phyloP scores from a whole-genome alignment of 2,329 filamentous ascomycete genomes.

The Mycosphaerelloides madeirae region DNA sequence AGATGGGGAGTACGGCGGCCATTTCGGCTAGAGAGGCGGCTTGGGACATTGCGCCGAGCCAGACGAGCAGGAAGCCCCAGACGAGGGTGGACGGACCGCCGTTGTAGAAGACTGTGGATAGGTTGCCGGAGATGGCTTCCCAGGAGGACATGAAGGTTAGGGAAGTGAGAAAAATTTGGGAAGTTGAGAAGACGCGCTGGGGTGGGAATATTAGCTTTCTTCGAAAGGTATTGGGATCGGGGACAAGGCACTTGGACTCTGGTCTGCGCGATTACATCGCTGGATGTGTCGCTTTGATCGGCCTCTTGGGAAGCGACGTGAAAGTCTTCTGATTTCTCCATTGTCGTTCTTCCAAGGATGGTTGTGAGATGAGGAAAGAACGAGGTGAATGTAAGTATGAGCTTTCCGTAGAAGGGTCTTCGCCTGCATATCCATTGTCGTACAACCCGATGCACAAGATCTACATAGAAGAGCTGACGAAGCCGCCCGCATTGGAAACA shows the following conservation, averaged over 20 bases:
- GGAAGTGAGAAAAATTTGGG: slow-evolving; percentile 23
- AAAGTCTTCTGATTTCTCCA: no score
- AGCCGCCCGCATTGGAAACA: no score
- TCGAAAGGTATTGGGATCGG: not conserved
- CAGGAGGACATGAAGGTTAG: slow-evolving; percentile 25
- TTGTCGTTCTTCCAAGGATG: no score
- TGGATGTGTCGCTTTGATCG: not conserved
- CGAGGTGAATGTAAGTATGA: no score
- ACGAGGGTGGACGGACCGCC: slow-evolving; percentile 23
- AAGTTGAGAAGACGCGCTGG: slow-evolving; percentile 23
- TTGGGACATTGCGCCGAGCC: slow-evolving; percentile 21
- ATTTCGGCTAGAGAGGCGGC: slow-evolving; percentile 24
- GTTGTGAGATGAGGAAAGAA: no score
- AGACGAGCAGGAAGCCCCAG: slow-evolving; percentile 24
- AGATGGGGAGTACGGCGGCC: slow-evolving; percentile 25
- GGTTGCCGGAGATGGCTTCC: slow-evolving; percentile 23
- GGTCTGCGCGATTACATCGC: slow-evolving; percentile 13
- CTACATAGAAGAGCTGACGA: no score
- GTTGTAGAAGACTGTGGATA: slow-evolving; percentile 21
- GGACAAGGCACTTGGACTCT: slow-evolving; percentile 6
- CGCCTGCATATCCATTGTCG: no score
- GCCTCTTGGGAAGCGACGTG: no score
- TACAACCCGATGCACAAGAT: no score
- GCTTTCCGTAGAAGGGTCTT: no score
- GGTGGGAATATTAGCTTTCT: not conserved